phyloP scores from a whole-genome alignment of 1,284 basidiomycete species.

The Hemileia vastatrix region DNA sequence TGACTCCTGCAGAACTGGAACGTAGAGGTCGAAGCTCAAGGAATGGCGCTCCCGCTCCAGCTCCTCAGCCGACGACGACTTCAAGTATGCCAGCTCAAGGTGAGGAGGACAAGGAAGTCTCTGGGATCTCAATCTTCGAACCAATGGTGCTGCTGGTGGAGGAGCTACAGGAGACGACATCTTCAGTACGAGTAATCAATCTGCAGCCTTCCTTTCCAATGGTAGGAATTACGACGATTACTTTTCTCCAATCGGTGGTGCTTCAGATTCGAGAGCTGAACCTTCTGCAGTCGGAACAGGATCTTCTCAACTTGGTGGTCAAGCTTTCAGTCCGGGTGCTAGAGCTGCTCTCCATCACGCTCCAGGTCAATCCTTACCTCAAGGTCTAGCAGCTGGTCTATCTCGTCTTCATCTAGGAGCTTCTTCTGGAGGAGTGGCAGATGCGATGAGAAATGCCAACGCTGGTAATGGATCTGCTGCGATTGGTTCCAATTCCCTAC shows the following conservation, averaged over 20 bases:
- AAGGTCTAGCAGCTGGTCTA: slow-evolving; percentile 73
- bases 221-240: neutral
- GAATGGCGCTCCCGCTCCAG: slow-evolving; percentile 21
- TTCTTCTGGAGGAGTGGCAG: slow-evolving; percentile 9
- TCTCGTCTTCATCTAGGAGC: slow-evolving; percentile 57
- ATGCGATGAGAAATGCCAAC: slow-evolving; percentile 6
- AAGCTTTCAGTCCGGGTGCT: slow-evolving; percentile 55
- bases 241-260: neutral
- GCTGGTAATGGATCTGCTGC: neutral
- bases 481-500: neutral
- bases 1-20: slow-evolving; percentile 69
- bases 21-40: slow-evolving; percentile 45
- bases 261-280: slow-evolving; percentile 22
- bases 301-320: neutral
- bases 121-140: neutral
- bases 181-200: neutral
- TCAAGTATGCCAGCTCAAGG: slow-evolving; percentile 36
- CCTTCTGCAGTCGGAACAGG: too few species aligned
- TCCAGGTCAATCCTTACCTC: slow-evolving; percentile 74
- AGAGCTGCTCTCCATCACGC: slow-evolving; percentile 65
- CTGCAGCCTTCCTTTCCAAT: neutral
- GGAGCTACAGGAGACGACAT: neutral
- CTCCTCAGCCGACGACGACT: slow-evolving; percentile 10
- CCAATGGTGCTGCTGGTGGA: neutral
- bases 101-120: neutral